Conservation (phyloP, 768 basidiomycete genomes). For the Steccherinum ochraceum region DNA sequence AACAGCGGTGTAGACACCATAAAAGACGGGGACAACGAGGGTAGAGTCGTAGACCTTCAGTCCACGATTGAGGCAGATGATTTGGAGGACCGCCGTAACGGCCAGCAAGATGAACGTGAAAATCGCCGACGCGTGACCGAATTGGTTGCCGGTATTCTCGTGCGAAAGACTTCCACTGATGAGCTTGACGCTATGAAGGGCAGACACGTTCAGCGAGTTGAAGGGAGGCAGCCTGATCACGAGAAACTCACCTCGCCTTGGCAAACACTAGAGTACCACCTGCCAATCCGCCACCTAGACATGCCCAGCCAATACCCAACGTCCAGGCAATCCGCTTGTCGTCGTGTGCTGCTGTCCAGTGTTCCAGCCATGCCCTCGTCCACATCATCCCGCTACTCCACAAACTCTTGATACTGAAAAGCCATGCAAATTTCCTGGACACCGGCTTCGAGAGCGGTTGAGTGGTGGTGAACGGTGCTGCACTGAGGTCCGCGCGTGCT, state of each 20-base stretch:
- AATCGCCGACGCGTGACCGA: conserved; percentile 75
- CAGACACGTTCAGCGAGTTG: not conserved
- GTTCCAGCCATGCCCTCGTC: conserved; percentile 59
- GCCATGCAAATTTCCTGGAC: conserved; percentile 17
- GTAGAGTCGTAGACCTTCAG: conserved; percentile 89
- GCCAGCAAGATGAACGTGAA: conserved; percentile 54
- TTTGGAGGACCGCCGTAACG: conserved; percentile 80
- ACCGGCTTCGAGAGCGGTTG: conserved; percentile 9
- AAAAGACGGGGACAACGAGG: conserved; percentile 90
- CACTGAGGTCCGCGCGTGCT: conserved; percentile 63
- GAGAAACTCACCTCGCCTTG: conserved; percentile 32
- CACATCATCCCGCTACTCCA: conserved; percentile 46
- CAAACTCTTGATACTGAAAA: conserved; percentile 28
- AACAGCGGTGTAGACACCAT: conserved; percentile 83
- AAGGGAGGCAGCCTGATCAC: not conserved
- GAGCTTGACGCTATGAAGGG: conserved; percentile 58
- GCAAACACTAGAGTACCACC: conserved; percentile 88
- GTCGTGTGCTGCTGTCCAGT: conserved; percentile 71
- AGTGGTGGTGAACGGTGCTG: conserved; percentile 45
- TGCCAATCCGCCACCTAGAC: conserved; percentile 84
- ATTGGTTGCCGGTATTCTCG: conserved; percentile 80
- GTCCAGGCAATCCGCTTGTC: conserved; percentile 88
- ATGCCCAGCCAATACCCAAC: conserved; percentile 91
- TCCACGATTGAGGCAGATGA: conserved; percentile 86
- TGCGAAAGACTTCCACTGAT: conserved; percentile 72